These are phyloP conservation scores for Avena atlantica DNA, from an alignment of 176 grass and related monocot genomes.

Conservation along the genomic window DNA sequence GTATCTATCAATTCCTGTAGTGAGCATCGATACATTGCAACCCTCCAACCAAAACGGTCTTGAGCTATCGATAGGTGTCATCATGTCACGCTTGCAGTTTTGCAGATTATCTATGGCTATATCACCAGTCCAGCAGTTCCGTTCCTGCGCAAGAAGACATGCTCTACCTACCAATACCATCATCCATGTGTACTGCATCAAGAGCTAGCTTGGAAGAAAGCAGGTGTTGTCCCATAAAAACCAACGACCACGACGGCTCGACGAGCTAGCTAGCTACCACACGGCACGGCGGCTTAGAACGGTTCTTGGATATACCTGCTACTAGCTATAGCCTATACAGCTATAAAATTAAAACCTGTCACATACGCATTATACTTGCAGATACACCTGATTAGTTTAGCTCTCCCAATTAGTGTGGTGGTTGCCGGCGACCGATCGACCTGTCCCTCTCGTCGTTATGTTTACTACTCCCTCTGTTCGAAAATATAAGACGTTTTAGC, in stretches of 20 bases:
- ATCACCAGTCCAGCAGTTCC: neutral
- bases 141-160: neutral
- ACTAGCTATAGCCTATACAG: neutral
- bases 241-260: neutral
- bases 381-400: neutral
- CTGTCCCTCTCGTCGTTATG: conserved; percentile 7
- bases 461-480: no score
- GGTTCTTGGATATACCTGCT: neutral
- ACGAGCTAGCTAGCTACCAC: neutral
- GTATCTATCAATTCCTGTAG: no score
- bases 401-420: conserved; percentile 37
- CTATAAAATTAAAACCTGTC: neutral
- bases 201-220: neutral
- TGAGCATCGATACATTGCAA: neutral
- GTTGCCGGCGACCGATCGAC: conserved; percentile 21
- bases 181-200: neutral
- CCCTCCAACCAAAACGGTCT: neutral
- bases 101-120: neutral
- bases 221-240: neutral
- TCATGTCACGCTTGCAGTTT: no score
- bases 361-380: neutral
- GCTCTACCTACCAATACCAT: neutral
- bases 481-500: no score
- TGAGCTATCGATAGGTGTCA: neutral
- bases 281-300: conserved; percentile 12